Percentiles rank a stretch among this genome's conserved stretches.
Conservation (phyloP, 23 red algal genomes). For the Cyanidioschyzon merolae region DNA sequence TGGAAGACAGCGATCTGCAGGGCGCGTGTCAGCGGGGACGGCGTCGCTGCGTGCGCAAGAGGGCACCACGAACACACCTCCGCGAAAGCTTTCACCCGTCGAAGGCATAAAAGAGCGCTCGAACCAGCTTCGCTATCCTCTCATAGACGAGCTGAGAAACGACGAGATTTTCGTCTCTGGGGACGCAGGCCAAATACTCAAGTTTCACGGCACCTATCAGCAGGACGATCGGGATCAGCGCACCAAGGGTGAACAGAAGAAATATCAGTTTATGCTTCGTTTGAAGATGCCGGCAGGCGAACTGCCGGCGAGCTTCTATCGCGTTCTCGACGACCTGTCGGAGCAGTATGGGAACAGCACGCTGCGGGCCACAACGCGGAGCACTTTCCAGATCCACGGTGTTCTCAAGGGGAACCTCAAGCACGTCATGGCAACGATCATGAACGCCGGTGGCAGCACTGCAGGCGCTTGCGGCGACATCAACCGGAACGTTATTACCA, state of each 20-base stretch:
- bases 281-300: slow-evolving; percentile 96
- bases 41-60: too few relatives aligned
- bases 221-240: slow-evolving; percentile 86
- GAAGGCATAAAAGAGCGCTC: slow-evolving; percentile 65
- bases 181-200: slow-evolving; percentile 78
- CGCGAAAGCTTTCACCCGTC: slow-evolving; percentile 64
- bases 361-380: slow-evolving; percentile 77
- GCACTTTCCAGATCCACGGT: slow-evolving; percentile 92
- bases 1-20: too few relatives aligned
- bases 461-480: slow-evolving; percentile 93
- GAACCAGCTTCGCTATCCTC: slow-evolving; percentile 65
- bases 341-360: slow-evolving; percentile 73
- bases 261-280: slow-evolving; percentile 98
- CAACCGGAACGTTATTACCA: slow-evolving; percentile 71
- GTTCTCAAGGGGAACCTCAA: slow-evolving; percentile 92
- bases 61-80: too few relatives aligned
- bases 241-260: slow-evolving; percentile 59
- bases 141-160: slow-evolving; percentile 55
- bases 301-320: slow-evolving; percentile 68
- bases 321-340: slow-evolving; percentile 73
- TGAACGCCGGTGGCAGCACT: slow-evolving; percentile 81
- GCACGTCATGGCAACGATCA: slow-evolving; percentile 68
- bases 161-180: slow-evolving; percentile 60
- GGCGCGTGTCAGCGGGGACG: too few relatives aligned
- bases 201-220: slow-evolving; percentile 98